Base-by-base conservation (phyloP, 2,329 filamentous ascomycete genomes). In the Aspergillus felis region DNA sequence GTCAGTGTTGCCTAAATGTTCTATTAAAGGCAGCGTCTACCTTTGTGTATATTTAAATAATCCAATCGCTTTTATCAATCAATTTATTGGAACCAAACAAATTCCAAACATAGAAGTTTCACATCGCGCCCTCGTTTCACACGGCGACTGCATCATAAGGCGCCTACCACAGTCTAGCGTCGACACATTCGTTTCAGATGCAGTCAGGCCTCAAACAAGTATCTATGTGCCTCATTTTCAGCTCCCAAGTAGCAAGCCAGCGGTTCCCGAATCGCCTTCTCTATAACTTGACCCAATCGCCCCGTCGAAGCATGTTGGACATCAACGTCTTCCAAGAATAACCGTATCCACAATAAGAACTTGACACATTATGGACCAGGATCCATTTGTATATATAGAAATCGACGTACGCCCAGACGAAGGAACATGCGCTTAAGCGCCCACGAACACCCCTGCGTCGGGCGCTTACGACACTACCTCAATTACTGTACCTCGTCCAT, bases 1-100 rank as follows among this genome's bases (percentile, higher is more conserved):
- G 68, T 66, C 9, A 61, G 57, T 29, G 62, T 71, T 53, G 64
- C 58, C 22, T 71, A 66, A 67, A 54, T 24, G 22, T 42, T 35
- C 48, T 32, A 27, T 50, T 48, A 32, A 41, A 41, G 47, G 46
- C 27, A 25, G 27, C 54, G 22, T 42, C 35, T 38, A 35, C 4
- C 5, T 35, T 35, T 14, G 32, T 35, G 32, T 35, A 38, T 38
- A 38, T 6, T 17, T 35, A 44, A 28, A 17, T 28, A 38, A 50
- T 41, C 32, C 42, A 46, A 2, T 20, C 4, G 22, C 8, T 22
- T 22, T 44, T 44, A 20, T 9, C n/a, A 22, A 22, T 9, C 41
- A 22, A 20, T 44, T 20, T 3, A 9, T 3, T 46, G n/a, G n/a
- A 22, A 22, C 1, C 3, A 24, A 0, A 46, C 42, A 24, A 46